Evolutionary conservation across 192 early-diverging fungal species (phyloP), one percentile per base, ranked within the genome.

Genomic region (Umbelopsis vinacea): DNA sequence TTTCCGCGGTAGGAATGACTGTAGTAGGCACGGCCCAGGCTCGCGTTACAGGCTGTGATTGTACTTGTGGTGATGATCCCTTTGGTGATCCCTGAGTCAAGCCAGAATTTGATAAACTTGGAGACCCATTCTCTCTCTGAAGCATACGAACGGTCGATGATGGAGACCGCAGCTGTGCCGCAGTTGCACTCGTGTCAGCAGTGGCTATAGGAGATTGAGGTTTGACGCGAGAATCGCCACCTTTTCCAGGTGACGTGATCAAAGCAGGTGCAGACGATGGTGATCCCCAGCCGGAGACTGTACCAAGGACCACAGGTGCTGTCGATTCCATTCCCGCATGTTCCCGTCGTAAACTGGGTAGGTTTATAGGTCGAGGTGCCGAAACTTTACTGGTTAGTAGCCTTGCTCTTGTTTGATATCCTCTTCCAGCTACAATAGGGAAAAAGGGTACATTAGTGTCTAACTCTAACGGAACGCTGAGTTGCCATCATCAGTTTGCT

Each of bases 331-430:
- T 54, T 33, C 46, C 74, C 24, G 79, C 75, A 68, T 81, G 66
- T 66, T 81, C 79, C 45, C 63, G 47, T 26, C 76, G 72, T 68
- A 81, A 54, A 55, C 75, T 77, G n/a, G 79, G 79, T n/a, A 75
- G 24, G 43, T 81, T 81, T n/a, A 81, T 74, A 0, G 79, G 79
- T 22, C 67, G 60, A 38, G 79, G 79, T 22, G 79, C 79, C 47
- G 75, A 71, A n/a, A 81, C 66, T 69, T 81, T 81, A 26, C 46
- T 69, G 15, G 71, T 45, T 4, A 81, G 24, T 23, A 74, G 46
- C 23, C 76, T 52, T 46, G 72, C 52, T 26, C 57, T 63, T 37
- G 57, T 63, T 19, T 63, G 33, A 37, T 63, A 63, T 14, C 57
- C 57, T 37, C 57, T 63, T 14, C 57, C 57, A 63, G 57, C 57